Percentiles rank a stretch among this genome's conserved stretches.
Evolutionary conservation across 2,329 filamentous ascomycete species (phyloP).

Genomic region (Pseudogymnoascus sp.): DNA sequence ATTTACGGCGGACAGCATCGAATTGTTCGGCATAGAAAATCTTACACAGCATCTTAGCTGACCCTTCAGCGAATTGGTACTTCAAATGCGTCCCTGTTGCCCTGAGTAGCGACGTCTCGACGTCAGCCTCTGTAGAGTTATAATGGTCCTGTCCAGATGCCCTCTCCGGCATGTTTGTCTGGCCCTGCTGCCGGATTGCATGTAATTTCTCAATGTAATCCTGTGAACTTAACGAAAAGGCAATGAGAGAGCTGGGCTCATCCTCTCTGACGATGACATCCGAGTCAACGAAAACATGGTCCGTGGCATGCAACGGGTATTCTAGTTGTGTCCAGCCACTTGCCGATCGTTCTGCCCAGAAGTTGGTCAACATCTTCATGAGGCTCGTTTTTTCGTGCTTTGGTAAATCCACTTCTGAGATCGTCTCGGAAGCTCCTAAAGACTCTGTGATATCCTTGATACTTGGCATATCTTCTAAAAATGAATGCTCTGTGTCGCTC

Average conservation of each 20-base stretch:
- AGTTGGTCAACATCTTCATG: conserved; percentile 92
- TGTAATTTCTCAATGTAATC: conserved; percentile 79
- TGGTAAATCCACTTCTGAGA: conserved; percentile 63
- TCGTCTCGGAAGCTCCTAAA: conserved; percentile 44
- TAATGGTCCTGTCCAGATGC: neutral
- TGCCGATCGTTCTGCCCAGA: conserved; percentile 95
- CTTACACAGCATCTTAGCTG: conserved; percentile 94
- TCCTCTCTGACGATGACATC: conserved; percentile 97
- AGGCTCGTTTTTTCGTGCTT: conserved; percentile 90
- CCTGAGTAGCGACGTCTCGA: conserved; percentile 78
- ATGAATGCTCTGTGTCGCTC: conserved; percentile 65
- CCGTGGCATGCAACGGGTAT: conserved; percentile 77
- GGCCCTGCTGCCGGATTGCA: conserved; percentile 49
- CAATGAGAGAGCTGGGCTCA: conserved; percentile 92
- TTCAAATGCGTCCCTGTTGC: conserved; percentile 87
- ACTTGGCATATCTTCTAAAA: conserved; percentile 58
- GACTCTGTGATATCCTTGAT: conserved; percentile 55
- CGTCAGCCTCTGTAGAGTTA: conserved; percentile 52
- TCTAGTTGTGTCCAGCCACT: conserved; percentile 90
- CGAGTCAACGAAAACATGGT: conserved; percentile 94
- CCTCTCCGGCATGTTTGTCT: conserved; percentile 27
- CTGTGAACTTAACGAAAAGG: conserved; percentile 78
- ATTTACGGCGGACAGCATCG: conserved; percentile 86
- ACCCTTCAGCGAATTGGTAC: conserved; percentile 88
- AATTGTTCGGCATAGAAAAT: conserved; percentile 99